Evolutionary conservation across 805 yeast genomes (phyloP).

Genomic region (Teunomyces pallodes): DNA sequence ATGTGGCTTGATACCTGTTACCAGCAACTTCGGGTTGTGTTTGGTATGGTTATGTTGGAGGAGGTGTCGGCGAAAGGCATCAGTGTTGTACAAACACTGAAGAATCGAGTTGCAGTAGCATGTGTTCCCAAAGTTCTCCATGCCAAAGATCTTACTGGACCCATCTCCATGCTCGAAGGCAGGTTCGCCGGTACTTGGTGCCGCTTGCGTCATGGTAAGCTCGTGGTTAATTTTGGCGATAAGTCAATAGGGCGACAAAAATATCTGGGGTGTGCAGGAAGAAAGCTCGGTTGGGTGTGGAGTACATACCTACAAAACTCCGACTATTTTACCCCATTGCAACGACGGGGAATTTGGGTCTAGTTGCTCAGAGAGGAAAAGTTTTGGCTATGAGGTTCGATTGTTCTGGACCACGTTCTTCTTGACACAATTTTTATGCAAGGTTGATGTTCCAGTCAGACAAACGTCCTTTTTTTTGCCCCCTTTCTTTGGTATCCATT

Average conservation of each 20-base stretch:
- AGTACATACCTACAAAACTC: background rate
- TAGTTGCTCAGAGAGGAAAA: no score
- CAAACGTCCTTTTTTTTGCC: no score
- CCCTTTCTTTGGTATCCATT: no score
- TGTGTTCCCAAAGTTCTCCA: slow-evolving; percentile 86
- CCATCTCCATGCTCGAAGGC: slow-evolving; percentile 53
- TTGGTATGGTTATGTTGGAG: slow-evolving; percentile 26
- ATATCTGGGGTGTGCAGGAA: background rate
- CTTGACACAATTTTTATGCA: no score
- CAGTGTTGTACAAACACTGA: slow-evolving; percentile 80
- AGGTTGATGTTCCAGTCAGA: no score
- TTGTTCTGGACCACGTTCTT: no score
- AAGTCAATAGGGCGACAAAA: background rate
- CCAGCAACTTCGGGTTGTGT: slow-evolving; percentile 30
- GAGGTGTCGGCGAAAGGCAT: slow-evolving; percentile 58
- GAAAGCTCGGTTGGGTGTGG: background rate
- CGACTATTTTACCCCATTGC: no score
- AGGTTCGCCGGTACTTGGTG: background rate
- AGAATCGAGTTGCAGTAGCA: slow-evolving; percentile 93
- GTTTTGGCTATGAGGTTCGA: no score
- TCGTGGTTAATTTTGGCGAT: background rate
- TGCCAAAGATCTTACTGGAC: slow-evolving; percentile 66
- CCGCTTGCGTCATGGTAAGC: background rate
- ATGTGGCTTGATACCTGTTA: slow-evolving; percentile 33
- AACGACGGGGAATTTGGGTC: no score